Base-by-base conservation (phyloP, 805 yeast genomes). In the Tetrapisispora pingtungensis region DNA sequence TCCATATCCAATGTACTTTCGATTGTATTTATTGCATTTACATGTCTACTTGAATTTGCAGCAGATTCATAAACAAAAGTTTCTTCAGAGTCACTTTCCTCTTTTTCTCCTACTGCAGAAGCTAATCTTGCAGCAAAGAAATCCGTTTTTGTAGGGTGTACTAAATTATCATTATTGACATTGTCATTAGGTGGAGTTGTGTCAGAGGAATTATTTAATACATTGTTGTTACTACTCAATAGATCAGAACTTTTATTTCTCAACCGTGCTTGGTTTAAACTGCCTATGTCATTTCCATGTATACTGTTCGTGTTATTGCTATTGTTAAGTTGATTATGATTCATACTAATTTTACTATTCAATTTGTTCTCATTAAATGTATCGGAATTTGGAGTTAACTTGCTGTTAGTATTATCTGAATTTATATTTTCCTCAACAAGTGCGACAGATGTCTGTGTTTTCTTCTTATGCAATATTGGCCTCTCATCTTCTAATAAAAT, bases 121-220 rank as follows among this genome's bases (percentile, higher is more conserved):
- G 96, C 97, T 48, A 93, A 71, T 54, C 83, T 84, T 0, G 97
- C 97, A 10, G 97, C 97, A 63, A 93, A 93, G 48, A 87, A 78
- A 57, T 89, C 97, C 0, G 96, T 93, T 57, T 88, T 75, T 7
- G 95, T 79, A 3, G 64, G 57, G 18, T 27, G 40, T 7, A 27
- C 33, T 12, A 37, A 26, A 15, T 14, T 8, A 5, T 37, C 62
- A 63, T 22, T 37, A 18, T 37, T 24, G 8, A 14, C 18, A 27
- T 17, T n/a, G 14, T 36, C 39, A 22, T 64, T 50, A 52, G 20
- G 46, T 36, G 13, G 30, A 18, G 18, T 20, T 6, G 39, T 44
- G 34, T 40, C 40, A 20, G 31, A 30, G 18, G 24, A 19, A 14
- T 22, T 30, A 26, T 12, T 30, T 6, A 24, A 5, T n/a, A n/a